A percentile compares a stretch with the other conserved stretches of the same genome.
These are phyloP conservation scores for Dendrothele bispora DNA, from an alignment of 768 basidiomycete species.

Conservation along the genomic window DNA sequence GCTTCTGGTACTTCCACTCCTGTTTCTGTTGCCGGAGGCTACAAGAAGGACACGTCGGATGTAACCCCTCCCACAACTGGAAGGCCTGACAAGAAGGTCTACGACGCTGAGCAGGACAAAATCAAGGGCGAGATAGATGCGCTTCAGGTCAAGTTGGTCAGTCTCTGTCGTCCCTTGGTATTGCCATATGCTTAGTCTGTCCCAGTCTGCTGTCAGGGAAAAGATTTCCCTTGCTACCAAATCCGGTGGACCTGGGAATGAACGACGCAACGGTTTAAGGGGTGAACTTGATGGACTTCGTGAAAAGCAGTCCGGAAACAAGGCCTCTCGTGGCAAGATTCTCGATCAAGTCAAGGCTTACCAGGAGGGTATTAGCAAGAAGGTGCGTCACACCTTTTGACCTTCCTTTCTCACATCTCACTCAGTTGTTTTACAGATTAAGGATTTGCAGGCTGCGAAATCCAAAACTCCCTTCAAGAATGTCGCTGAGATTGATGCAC, in stretches of 20 bases:
- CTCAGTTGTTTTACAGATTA: conserved; percentile 49
- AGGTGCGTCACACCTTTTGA: conserved; percentile 45
- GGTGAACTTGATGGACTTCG: conserved; percentile 82
- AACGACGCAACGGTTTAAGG: conserved; percentile 69
- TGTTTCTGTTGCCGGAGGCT: conserved; percentile 32
- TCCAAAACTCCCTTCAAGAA: conserved; percentile 79
- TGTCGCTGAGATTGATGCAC: conserved; percentile 82
- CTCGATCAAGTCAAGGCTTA: conserved; percentile 77
- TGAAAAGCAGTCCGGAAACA: conserved; percentile 74
- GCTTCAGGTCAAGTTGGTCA: conserved; percentile 76
- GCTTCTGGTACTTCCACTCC: conserved; percentile 48
- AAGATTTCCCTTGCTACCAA: conserved; percentile 70
- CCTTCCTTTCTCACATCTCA: conserved; percentile 4
- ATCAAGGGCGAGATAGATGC: conserved; percentile 83
- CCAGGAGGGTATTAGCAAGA: conserved; percentile 79
- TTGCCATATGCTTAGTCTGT: conserved; percentile 9
- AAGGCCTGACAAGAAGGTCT: conserved; percentile 83
- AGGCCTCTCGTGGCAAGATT: conserved; percentile 67
- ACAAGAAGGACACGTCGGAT: conserved; percentile 46
- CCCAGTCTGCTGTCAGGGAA: conserved; percentile 69
- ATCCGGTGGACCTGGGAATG: conserved; percentile 57
- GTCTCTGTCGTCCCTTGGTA: conserved; percentile 29
- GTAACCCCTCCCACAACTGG: conserved; percentile 35
- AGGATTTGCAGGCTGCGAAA: conserved; percentile 82
- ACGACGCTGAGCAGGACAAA: conserved; percentile 82